Conservation (phyloP, 192 early-diverging fungal species). For the Linnemannia hyalina region DNA sequence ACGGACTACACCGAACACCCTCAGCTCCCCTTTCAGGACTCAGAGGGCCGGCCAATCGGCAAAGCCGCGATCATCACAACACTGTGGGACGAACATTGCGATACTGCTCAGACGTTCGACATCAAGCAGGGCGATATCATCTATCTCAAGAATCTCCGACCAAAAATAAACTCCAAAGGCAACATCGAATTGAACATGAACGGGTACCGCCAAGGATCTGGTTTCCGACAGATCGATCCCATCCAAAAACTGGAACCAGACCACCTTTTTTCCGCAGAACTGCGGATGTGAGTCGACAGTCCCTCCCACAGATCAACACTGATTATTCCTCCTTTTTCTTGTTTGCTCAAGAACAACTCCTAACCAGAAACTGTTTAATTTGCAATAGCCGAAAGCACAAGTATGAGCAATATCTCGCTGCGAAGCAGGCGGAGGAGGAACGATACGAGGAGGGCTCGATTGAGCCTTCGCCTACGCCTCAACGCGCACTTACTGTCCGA, state of each 20-base stretch:
- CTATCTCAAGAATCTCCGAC: conserved; percentile 37
- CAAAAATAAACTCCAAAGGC: conserved; percentile 13
- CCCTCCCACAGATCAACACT: too few species aligned
- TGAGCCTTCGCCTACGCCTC: too few species aligned
- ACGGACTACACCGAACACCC: conserved; percentile 50
- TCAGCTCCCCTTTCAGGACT: conserved; percentile 14
- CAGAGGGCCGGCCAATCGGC: conserved; percentile 10
- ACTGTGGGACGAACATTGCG: conserved; percentile 42
- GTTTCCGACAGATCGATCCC: not conserved
- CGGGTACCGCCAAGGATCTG: conserved; percentile 20
- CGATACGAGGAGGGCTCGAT: not conserved
- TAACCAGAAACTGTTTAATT: not conserved
- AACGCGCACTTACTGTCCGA: not conserved
- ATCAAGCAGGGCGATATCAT: conserved; percentile 23
- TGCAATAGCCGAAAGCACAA: not conserved
- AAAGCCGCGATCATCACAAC: conserved; percentile 32
- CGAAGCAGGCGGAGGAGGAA: not conserved
- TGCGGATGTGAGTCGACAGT: not conserved
- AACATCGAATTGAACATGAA: conserved; percentile 35
- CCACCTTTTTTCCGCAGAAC: not conserved
- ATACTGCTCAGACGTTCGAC: not conserved
- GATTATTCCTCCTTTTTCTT: too few species aligned
- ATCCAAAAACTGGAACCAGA: not conserved
- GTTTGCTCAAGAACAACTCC: too few species aligned
- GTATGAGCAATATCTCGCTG: not conserved